Evolutionary conservation across 192 early-diverging fungal species (phyloP), one percentile per base, ranked within the genome.

Genomic region (Podila verticillata): DNA sequence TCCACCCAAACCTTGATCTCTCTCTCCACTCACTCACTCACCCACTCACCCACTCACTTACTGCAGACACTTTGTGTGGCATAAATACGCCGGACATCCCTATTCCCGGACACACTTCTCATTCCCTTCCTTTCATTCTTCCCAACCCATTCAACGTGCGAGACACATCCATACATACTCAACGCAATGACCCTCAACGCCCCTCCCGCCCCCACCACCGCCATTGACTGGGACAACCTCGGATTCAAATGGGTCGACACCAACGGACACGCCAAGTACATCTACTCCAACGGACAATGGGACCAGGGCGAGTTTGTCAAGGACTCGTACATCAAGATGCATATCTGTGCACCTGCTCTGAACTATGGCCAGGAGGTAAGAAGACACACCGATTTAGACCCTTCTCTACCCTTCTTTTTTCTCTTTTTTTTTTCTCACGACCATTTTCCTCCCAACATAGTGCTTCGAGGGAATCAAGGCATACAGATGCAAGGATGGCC

Each of bases 381-480:
- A 34, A 48, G 4, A 26, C 51, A 54, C 20, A 3, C 6, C 3
- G 5, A n/a, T 51, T 51, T 51, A 17, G 8, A 22, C n/a, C 51
- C 22, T 24, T 26, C 24, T n/a, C 51, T 54, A 19, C 0, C 49
- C 4, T 19, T 22, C 44, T 63, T 57, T 44, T 62, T 36, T 17
- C 49, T 15, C 7, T 5, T 31, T 7, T 19, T 54, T 20, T 36
- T 58, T 35, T 63, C 17, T 73, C 4, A 44, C 31, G 9, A 7
- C 22, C 9, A 24, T 54, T 7, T 54, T 9, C 6, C 8, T 54
- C 1, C 15, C n/a, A 19, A 1, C 15, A 22, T 57, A 87, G 86
- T 92, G 90, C 70, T 94, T 94, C 72, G 93, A 94, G 84, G 93
- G 93, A n/a, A 73, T 94, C 68, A 94, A 94, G 71, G 92, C 93